A percentile compares a stretch with the other conserved stretches of the same genome.
phyloP scores from a whole-genome alignment of 345 rosid genomes.

The Brassica cretica region DNA sequence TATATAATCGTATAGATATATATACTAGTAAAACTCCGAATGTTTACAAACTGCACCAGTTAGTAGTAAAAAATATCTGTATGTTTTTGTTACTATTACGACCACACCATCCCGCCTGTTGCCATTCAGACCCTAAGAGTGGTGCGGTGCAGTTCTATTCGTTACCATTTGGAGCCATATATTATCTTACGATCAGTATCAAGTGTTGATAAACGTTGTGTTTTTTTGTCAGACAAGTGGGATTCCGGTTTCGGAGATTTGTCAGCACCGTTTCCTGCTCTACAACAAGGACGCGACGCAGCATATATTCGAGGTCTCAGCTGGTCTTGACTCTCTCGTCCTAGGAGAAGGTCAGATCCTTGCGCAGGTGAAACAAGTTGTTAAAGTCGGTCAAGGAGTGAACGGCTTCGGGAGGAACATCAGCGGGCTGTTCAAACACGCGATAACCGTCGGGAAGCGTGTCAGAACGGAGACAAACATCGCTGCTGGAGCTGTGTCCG shows the following conservation, averaged over 20 bases:
- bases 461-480: conserved; percentile 76
- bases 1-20: too few species aligned
- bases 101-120: too few species aligned
- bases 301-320: conserved; percentile 89
- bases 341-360: conserved; percentile 84
- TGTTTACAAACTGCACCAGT: too few species aligned
- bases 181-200: neutral
- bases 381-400: conserved; percentile 75
- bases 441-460: conserved; percentile 71
- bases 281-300: conserved; percentile 85
- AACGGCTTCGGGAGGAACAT: conserved; percentile 71
- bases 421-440: conserved; percentile 73
- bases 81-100: too few species aligned
- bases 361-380: conserved; percentile 79
- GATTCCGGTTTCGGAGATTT: conserved; percentile 61
- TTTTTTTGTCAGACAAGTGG: conserved; percentile 67
- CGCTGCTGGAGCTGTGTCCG: conserved; percentile 77
- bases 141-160: too few species aligned
- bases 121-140: too few species aligned
- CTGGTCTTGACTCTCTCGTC: conserved; percentile 87
- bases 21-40: too few species aligned
- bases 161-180: too few species aligned
- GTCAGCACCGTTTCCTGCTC: conserved; percentile 79
- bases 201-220: conserved; percentile 13
- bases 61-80: too few species aligned